A percentile compares a stretch with the other conserved stretches of the same genome.
Conservation (phyloP, 1,139 yeast genomes). For the Arxiozyma telluris region DNA sequence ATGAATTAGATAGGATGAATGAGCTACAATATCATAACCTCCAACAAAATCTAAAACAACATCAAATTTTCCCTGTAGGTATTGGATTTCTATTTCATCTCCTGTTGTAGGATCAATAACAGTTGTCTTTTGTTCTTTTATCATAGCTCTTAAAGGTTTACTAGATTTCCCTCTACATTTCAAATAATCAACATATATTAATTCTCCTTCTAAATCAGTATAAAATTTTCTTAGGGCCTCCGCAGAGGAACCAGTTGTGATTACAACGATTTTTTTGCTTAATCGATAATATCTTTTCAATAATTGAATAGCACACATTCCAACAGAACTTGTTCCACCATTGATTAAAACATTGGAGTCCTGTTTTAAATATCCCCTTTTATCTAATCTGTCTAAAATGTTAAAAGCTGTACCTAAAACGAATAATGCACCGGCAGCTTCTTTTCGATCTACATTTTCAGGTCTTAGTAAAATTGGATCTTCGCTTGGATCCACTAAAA, state of each 20-base stretch:
- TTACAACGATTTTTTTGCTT: constrained; percentile 38
- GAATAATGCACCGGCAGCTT: constrained; percentile 54
- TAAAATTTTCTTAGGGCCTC: constrained; percentile 23
- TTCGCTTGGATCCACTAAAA: constrained; percentile 37
- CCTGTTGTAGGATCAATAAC: constrained; percentile 20
- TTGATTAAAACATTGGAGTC: constrained; percentile 42
- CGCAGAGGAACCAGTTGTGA: constrained; percentile 32
- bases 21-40: constrained; percentile 33
- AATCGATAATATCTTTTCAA: constrained; percentile 42
- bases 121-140: constrained; percentile 23
- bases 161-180: constrained; percentile 25
- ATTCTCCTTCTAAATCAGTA: constrained; percentile 24
- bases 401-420: constrained; percentile 48
- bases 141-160: constrained; percentile 24
- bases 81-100: constrained; percentile 20
- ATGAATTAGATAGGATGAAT: constrained; percentile 29
- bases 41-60: constrained; percentile 44
- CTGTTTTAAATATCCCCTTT: constrained; percentile 23
- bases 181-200: constrained; percentile 27
- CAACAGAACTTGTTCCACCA: constrained; percentile 74
- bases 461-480: constrained; percentile 43
- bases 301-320: constrained; percentile 50
- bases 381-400: constrained; percentile 32
- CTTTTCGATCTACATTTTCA: constrained; percentile 36
- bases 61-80: constrained; percentile 34